Evolutionary conservation across 352 stramenopile species (phyloP).

Genomic region (Peronospora tabacina): DNA sequence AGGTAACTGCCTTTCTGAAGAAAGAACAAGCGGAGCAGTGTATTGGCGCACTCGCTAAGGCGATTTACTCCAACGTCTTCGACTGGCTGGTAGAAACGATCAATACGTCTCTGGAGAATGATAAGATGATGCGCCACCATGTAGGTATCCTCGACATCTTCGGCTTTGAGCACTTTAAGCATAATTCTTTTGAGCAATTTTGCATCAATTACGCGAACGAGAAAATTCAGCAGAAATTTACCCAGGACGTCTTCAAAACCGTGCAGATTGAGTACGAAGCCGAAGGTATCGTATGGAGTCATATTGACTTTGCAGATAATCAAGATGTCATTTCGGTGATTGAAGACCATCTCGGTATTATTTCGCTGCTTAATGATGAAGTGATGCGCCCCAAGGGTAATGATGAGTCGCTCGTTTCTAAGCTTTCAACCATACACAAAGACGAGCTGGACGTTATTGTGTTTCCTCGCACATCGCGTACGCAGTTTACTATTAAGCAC

Average conservation of each 20-base stretch:
- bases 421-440: conserved; percentile 71
- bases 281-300: conserved; percentile 89
- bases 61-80: conserved; percentile 95
- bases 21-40: conserved; percentile 88
- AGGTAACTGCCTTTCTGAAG: conserved; percentile 64
- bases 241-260: conserved; percentile 84
- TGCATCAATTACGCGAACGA: conserved; percentile 92
- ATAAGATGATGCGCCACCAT: conserved; percentile 45
- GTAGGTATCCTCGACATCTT: conserved; percentile 93
- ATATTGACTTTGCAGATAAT: conserved; percentile 90
- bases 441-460: conserved; percentile 73
- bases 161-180: conserved; percentile 91
- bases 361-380: conserved; percentile 87
- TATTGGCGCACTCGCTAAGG: conserved; percentile 91
- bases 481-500: conserved; percentile 90
- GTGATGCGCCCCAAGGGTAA: conserved; percentile 84
- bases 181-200: conserved; percentile 92
- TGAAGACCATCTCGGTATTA: conserved; percentile 82
- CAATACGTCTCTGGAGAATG: conserved; percentile 65
- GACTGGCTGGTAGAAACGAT: conserved; percentile 91
- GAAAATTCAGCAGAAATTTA: conserved; percentile 90
- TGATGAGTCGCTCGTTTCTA: conserved; percentile 70
- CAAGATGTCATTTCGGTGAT: conserved; percentile 84
- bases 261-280: conserved; percentile 85
- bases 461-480: conserved; percentile 65